Base-by-base conservation (phyloP, 2,329 filamentous ascomycete genomes). In the Diaporthe sp. region DNA sequence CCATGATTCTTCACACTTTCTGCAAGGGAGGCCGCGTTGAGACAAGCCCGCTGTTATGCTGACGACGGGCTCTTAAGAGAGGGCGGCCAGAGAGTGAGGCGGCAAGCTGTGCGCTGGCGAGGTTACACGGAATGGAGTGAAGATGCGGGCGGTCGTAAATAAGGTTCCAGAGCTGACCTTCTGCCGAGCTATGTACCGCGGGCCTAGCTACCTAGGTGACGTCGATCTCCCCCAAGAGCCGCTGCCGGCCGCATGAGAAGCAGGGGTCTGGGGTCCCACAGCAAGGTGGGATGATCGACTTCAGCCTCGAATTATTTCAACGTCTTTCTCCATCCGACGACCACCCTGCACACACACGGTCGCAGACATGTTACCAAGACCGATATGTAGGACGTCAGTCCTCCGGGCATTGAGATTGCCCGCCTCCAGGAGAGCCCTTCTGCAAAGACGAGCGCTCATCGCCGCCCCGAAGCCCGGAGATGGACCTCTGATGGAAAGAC, bases 401-500 rank as follows among this genome's bases (percentile, higher is more conserved):
- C 68, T 76, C 22, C 74, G 60, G 38, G 60, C 69, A 40, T 45
- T 74, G 38, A 67, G 72, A 25, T 28, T 55, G 25, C 30, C 72
- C 8, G 55, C 55, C 55, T 40, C 60, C 19, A 55, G 66, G 54
- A 75, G 74, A 47, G 17, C 77, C 77, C 64, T 68, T 77, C 25
- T 71, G 78, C 66, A 79, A 78, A 85, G 87, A 77, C 84, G 89
- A 77, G 86, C 87, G 77, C 81, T 89, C 73, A 86, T 90, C 71
- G 84, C 89, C 15, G 88, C 91, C 33, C 91, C 91, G 6, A 89
- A 87, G 78, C 84, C 85, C 19, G 90, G 90, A 76, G 89, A 91
- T 81, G 91, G 90, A 35, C 92, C 91, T 71, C 83, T 94, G 78
- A 90, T 93, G 88, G 88, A 91, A 80, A 87, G 92, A 78, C 86